Percentiles rank a stretch among this genome's conserved stretches.
Evolutionary conservation across 768 basidiomycete genomes (phyloP).

Genomic region (Lactarius indigo): DNA sequence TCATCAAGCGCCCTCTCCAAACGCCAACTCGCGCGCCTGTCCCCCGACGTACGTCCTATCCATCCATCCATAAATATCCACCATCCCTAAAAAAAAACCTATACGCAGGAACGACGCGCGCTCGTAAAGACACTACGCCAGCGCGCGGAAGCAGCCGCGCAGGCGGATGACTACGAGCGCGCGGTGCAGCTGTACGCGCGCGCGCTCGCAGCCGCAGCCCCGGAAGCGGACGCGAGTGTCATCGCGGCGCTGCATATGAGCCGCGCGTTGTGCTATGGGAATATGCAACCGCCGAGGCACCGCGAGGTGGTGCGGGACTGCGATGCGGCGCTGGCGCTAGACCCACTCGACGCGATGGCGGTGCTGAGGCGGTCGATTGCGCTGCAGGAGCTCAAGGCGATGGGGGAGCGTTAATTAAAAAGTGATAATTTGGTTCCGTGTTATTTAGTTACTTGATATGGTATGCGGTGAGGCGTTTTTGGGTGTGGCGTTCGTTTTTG

Average conservation of each 20-base stretch:
- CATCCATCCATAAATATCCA: background rate
- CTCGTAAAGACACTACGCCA: conserved; percentile 61
- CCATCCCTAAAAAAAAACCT: too few relatives aligned
- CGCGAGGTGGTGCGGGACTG: conserved; percentile 86
- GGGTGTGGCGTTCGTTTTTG: too few relatives aligned
- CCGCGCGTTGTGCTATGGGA: conserved; percentile 93
- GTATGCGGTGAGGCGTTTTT: too few relatives aligned
- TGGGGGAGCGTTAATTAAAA: background rate
- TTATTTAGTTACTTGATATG: too few relatives aligned
- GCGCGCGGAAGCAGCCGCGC: conserved; percentile 68
- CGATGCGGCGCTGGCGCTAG: conserved; percentile 78
- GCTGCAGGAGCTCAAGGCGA: conserved; percentile 48
- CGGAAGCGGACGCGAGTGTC: conserved; percentile 55
- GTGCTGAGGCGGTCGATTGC: conserved; percentile 86
- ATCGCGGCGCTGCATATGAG: conserved; percentile 74
- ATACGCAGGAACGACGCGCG: conserved; percentile 54
- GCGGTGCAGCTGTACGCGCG: conserved; percentile 68
- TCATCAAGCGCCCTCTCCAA: background rate
- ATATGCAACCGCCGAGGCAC: conserved; percentile 78
- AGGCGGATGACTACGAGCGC: conserved; percentile 48
- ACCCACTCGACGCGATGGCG: conserved; percentile 82
- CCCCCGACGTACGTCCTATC: background rate
- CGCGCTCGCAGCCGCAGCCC: conserved; percentile 68
- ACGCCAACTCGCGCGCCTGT: background rate
- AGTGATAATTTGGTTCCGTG: background rate